Evolutionary conservation across 2,329 filamentous ascomycete species (phyloP), one percentile per base, ranked within the genome.

Genomic region (Cladosporium sp.): DNA sequence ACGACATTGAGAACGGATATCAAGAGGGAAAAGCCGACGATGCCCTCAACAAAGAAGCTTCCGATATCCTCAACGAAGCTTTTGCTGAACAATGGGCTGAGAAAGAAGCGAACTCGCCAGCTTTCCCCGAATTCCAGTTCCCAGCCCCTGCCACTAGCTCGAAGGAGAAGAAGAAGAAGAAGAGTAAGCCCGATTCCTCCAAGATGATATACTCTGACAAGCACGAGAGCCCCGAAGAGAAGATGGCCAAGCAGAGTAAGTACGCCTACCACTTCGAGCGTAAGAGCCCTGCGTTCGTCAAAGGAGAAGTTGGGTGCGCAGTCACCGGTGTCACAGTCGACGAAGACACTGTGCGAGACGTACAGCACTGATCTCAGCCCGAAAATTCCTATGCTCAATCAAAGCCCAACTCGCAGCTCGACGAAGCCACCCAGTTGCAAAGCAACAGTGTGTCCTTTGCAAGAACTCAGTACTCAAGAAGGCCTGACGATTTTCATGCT

Each of bases 201-300:
- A 32, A 32, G 3, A 45, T 15, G 82, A 80, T 96, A 28, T 96
- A 94, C 76, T 86, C 86, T 61, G 90, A 95, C 70, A 85, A 88
- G 52, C 86, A 88, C 58, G 77, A 86, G 68, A 94, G 89, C 67
- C 89, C 91, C 1, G 92, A 97, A 77, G 92, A 96, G 80, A 90
- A 87, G 75, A 91, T 96, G 89, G 88, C 90, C 25, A 76, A 78
- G 69, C 77, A 94, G 76, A 80, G 88, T 60, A 86, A 85, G 73
- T 96, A 95, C 77, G 85, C 86, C 66, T 96, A 95, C 77, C 84
- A 86, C 66, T 88, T 83, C 72, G 77, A 78, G 68, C 82, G 57
- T 28, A 37, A 51, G 50, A 57, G 35, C 10, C 59, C 49, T 13
- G 54, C 61, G 37, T 56, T 50, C 25, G 57, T 58, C 22, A 34